A percentile compares a stretch with the other conserved stretches of the same genome.
Conservation (phyloP, 495 filamentous ascomycete genomes). For the Parathielavia hyrcaniae region DNA sequence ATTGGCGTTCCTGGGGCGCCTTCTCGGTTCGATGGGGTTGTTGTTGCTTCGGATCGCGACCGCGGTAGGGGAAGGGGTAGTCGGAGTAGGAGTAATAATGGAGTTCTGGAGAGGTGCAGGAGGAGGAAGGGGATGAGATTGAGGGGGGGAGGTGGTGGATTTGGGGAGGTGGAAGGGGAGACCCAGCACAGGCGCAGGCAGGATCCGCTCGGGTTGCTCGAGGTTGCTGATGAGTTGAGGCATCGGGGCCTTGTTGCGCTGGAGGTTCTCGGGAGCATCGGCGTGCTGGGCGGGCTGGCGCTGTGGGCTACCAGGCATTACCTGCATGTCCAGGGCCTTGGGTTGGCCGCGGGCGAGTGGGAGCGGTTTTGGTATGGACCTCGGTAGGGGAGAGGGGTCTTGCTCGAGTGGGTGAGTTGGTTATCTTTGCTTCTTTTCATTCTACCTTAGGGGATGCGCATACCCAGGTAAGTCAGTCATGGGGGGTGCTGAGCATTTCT, state of each 20-base stretch:
- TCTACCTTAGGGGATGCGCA: background rate
- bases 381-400: background rate
- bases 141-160: background rate
- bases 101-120: background rate
- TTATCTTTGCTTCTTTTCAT: background rate
- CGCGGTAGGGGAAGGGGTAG: background rate
- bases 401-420: background rate
- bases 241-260: slow-evolving; percentile 61
- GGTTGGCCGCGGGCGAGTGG: slow-evolving; percentile 30
- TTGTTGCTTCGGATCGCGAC: slow-evolving; percentile 13
- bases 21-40: slow-evolving; percentile 32
- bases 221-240: slow-evolving; percentile 62
- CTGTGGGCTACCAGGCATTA: slow-evolving; percentile 50
- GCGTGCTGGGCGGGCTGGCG: slow-evolving; percentile 66
- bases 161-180: background rate
- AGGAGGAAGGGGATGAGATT: background rate
- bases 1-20: no score
- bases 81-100: background rate
- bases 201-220: slow-evolving; percentile 72
- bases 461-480: background rate
- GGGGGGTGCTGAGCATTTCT: no score
- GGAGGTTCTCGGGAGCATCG: slow-evolving; percentile 71
- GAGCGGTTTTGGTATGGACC: slow-evolving; percentile 25
- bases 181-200: slow-evolving; percentile 27
- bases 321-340: slow-evolving; percentile 23